Evolutionary conservation across 2,329 filamentous ascomycete species (phyloP).

Genomic region (Mycosphaerella arachidis): DNA sequence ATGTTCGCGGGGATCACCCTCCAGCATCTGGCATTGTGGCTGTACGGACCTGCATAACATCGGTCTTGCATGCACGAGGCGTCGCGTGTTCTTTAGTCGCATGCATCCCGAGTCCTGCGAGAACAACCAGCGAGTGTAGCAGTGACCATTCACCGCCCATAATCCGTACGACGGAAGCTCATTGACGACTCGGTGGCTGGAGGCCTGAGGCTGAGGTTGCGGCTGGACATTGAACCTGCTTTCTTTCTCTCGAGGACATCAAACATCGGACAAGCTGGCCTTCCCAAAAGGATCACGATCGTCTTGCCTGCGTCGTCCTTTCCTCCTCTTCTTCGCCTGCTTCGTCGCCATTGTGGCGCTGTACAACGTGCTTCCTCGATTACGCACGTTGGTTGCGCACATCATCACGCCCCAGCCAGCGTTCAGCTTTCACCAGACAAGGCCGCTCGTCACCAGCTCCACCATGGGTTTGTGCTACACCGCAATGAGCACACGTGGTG

Average conservation of each 20-base stretch:
- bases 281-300: conserved; percentile 7
- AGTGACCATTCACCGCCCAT: not conserved
- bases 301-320: conserved; percentile 19
- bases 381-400: conserved; percentile 29
- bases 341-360: conserved; percentile 34
- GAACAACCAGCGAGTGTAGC: not conserved
- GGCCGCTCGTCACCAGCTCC: conserved; percentile 46
- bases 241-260: not conserved
- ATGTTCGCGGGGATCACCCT: not conserved
- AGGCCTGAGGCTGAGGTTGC: not conserved
- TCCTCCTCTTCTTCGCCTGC: conserved; percentile 31
- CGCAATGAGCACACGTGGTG: not conserved
- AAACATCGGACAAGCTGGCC: not conserved
- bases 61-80: not conserved
- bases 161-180: not conserved
- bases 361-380: conserved; percentile 29
- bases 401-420: conserved; percentile 28
- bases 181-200: not conserved
- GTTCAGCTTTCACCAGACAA: conserved; percentile 24
- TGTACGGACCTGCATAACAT: not conserved
- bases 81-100: not conserved
- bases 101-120: not conserved
- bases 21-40: not conserved
- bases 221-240: not conserved
- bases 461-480: conserved; percentile 51